These are phyloP conservation scores for Solanum hybrid DNA, from an alignment of 305 asterid genomes.

Conservation along the genomic window DNA sequence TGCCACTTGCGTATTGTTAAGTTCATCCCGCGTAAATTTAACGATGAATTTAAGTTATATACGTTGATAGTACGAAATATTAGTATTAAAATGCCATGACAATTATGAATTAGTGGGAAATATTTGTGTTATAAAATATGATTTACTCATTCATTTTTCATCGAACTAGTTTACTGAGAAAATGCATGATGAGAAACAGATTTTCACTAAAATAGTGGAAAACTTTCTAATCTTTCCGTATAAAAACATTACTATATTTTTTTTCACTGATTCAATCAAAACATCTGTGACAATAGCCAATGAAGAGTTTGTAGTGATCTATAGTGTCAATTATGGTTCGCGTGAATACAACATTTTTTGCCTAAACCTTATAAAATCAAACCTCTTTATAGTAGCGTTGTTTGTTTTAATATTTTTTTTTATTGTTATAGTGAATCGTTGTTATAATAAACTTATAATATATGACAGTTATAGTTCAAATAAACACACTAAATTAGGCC, in stretches of 20 bases:
- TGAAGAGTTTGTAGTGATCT: no score
- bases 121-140: not conserved
- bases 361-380: not conserved
- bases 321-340: not conserved
- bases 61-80: not conserved
- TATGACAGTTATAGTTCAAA: no score
- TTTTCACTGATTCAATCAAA: no score
- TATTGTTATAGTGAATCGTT: not conserved
- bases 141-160: not conserved
- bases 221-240: no score
- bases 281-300: no score
- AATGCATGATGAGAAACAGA: no score
- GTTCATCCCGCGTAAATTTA: not conserved
- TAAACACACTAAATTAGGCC: not conserved
- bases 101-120: not conserved
- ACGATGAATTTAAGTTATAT: not conserved
- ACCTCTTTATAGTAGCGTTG: accelerated
- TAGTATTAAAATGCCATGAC: not conserved
- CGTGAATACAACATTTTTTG: not conserved
- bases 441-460: no score
- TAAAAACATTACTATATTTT: no score
- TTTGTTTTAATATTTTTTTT: not conserved
- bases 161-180: not conserved
- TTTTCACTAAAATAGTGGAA: no score
- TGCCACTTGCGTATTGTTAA: not conserved